phyloP scores from a whole-genome alignment of 225 moss, liverwort and hornwort genomes.

The Polytrichum commune region DNA sequence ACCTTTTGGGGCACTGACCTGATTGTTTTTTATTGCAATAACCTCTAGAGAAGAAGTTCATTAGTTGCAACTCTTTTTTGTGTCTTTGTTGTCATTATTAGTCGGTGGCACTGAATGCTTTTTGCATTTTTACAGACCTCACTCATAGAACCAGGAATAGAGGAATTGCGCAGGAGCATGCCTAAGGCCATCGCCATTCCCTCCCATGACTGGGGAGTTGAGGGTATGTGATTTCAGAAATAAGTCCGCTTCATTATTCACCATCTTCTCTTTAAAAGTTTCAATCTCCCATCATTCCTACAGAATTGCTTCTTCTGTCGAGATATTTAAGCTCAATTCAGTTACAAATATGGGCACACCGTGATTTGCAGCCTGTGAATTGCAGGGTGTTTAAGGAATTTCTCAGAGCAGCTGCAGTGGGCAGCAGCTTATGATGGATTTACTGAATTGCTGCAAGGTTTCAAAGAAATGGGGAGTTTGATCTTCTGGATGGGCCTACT shows the following conservation, averaged over 20 bases:
- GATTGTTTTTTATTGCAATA: too few species aligned
- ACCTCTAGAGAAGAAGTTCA: too few species aligned
- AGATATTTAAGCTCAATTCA: too few species aligned
- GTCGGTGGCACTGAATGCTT: background rate
- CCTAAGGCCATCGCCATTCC: slow-evolving; percentile 54
- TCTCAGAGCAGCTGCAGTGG: slow-evolving; percentile 58
- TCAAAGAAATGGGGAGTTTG: slow-evolving; percentile 60
- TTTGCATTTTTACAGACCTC: slow-evolving; percentile 26
- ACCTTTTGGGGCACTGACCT: too few species aligned
- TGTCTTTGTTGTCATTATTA: background rate
- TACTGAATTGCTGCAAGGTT: slow-evolving; percentile 32
- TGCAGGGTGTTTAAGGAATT: slow-evolving; percentile 55
- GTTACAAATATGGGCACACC: too few species aligned
- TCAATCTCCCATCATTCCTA: too few species aligned
- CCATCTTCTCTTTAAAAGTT: too few species aligned
- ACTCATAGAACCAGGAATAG: slow-evolving; percentile 35
- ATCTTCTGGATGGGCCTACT: slow-evolving; percentile 67
- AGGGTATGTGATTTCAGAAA: slow-evolving; percentile 20
- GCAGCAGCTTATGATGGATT: slow-evolving; percentile 42
- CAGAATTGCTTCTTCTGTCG: too few species aligned
- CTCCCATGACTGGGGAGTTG: slow-evolving; percentile 53
- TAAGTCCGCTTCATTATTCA: background rate
- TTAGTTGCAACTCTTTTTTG: background rate
- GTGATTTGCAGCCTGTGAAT: too few species aligned
- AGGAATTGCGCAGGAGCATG: slow-evolving; percentile 37